Base-by-base conservation (phyloP, 768 basidiomycete genomes). In the Phlebiopsis gigantea region DNA sequence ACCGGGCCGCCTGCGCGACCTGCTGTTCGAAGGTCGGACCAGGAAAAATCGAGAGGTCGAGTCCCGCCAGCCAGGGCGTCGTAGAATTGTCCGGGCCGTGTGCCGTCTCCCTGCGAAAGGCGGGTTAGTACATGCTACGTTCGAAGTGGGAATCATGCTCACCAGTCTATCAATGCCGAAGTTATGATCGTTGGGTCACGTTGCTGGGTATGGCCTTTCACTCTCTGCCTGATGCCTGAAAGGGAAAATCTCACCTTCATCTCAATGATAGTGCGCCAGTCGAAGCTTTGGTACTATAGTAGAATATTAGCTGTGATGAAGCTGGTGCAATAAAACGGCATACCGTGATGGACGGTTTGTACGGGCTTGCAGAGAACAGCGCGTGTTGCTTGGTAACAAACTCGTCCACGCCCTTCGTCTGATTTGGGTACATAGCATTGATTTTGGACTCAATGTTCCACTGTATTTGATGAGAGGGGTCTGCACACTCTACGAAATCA, bases 391-490 rank as follows among this genome's bases (percentile, higher is more conserved):
- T 77, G 50, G 68, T 69, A 8, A 88, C 87, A 63, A 89, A 89
- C 52, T 81, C 80, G 17, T 80, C 71, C 17, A 83, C 82, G 17
- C 73, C 66, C 15, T 69, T 72, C 17, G 87, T 87, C 39, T 73
- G 72, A 59, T 79, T 75, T 5, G 79, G 75, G 50, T 72, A 62
- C n/a, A 68, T 73, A 4, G 87, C 72, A 59, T 88, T 77, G 56
- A 88, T 78, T 67, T 89, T 90, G 15, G 86, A 87, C 72, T 92
- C 90, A 60, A 93, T 85, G 66, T 91, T 91, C 79, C 84, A 89
- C 34, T 74, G 69, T 31, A 90, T 76, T 50, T 73, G 71, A 53
- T 83, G 82, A 39, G 79, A 69, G 0, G 83, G 79, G 65, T 90
- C 90, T 6, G 79, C 85, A 60, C 90, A 93, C 42, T 77, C 76